A percentile compares a stretch with the other conserved stretches of the same genome.
These are phyloP conservation scores for Oryza rufipogon DNA, from an alignment of 176 grass and related monocot genomes.

Conservation along the genomic window DNA sequence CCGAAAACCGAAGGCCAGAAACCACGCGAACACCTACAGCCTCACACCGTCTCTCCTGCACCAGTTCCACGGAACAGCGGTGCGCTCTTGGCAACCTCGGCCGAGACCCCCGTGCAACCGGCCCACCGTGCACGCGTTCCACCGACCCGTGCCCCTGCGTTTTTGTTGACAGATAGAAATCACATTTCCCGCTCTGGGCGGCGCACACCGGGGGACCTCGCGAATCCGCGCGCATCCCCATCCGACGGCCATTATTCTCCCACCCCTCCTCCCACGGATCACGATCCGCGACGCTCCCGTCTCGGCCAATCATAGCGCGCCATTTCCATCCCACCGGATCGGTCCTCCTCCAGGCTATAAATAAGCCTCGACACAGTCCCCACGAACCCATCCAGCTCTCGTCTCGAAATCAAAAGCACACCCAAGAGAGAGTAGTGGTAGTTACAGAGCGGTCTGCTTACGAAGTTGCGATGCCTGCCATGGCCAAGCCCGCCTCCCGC, in stretches of 20 bases:
- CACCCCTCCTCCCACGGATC: neutral
- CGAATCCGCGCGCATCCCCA: neutral
- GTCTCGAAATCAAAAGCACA: neutral
- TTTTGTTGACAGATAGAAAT: slow-evolving; percentile 46
- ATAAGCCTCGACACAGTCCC: accelerated
- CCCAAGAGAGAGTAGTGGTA: neutral
- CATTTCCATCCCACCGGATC: neutral
- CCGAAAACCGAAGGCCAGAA: slow-evolving; percentile 29
- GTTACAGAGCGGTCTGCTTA: neutral
- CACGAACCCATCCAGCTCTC: neutral
- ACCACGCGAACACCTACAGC: slow-evolving; percentile 3
- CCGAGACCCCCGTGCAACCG: neutral
- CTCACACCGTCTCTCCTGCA: neutral
- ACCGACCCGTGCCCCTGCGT: neutral
- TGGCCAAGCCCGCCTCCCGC: slow-evolving; percentile 41
- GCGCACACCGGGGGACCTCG: neutral
- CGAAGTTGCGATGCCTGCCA: slow-evolving; percentile 60
- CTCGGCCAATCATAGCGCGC: slow-evolving; percentile 25
- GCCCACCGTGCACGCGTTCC: slow-evolving; percentile 40
- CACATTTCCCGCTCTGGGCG: slow-evolving; percentile 12
- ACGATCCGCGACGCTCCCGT: neutral
- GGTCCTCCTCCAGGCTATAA: slow-evolving; percentile 10
- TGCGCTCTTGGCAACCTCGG: neutral
- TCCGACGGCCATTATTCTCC: slow-evolving; percentile 24
- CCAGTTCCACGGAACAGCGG: slow-evolving; percentile 25